phyloP scores from a whole-genome alignment of 306 rosid genomes.

The Psophocarpus tetragonolobus region DNA sequence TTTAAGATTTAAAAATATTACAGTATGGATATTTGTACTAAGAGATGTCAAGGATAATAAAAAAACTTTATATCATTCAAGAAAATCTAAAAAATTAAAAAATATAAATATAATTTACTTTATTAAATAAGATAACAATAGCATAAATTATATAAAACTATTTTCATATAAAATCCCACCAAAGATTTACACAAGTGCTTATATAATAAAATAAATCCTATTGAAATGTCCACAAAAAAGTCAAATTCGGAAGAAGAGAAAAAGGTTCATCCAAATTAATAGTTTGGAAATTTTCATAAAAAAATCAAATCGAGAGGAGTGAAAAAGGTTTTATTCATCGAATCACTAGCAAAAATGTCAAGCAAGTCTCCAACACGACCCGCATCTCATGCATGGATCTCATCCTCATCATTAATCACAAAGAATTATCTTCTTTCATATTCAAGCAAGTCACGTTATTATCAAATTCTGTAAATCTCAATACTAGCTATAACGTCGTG shows the following conservation, averaged over 20 bases:
- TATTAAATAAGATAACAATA: no score
- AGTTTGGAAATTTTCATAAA: background rate
- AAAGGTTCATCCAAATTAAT: background rate
- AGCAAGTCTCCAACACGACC: background rate
- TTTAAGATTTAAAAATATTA: no score
- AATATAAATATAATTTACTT: no score
- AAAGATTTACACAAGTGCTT: no score
- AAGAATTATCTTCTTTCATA: slow-evolving; percentile 1
- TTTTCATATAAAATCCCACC: no score
- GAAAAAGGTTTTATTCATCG: background rate
- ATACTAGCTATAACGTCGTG: no score
- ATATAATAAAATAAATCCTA: no score
- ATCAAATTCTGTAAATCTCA: background rate
- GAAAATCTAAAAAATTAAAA: no score
- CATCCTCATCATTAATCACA: background rate
- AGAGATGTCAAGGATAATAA: no score
- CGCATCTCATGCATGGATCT: background rate
- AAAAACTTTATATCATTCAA: no score
- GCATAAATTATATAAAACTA: no score
- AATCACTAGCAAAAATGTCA: background rate
- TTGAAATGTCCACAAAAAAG: background rate
- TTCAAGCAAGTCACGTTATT: background rate
- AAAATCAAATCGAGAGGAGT: background rate
- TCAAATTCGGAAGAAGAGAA: background rate
- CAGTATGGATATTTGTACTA: no score